phyloP scores from a whole-genome alignment of 139 green algal species.

The Pedinophyceae sp. region DNA sequence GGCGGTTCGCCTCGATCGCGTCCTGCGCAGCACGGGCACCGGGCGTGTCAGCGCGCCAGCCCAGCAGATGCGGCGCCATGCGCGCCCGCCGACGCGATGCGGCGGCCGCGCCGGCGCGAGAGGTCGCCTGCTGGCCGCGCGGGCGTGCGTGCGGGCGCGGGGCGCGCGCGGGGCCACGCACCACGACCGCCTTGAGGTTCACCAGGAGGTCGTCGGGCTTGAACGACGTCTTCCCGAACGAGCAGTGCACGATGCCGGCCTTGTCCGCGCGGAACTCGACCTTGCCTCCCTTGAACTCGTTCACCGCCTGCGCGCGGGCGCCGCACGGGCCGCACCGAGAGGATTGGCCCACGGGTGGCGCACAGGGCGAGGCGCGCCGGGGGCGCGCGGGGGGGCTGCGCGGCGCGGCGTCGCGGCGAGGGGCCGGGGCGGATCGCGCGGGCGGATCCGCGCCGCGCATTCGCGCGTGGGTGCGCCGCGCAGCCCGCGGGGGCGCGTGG shows the following conservation, averaged over 20 bases:
- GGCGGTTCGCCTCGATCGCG: conserved; percentile 84
- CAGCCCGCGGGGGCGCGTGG: too few species aligned
- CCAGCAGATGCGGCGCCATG: too few species aligned
- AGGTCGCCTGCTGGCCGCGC: too few species aligned
- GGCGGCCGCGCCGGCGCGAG: too few species aligned
- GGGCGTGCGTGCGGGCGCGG: too few species aligned
- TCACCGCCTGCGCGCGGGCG: conserved; percentile 55
- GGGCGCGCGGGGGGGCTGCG: neutral
- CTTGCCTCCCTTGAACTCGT: conserved; percentile 98
- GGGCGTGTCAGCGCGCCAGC: too few species aligned
- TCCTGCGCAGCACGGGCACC: conserved; percentile 34
- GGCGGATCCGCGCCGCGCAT: too few species aligned
- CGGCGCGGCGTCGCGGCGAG: too few species aligned
- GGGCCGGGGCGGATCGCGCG: neutral
- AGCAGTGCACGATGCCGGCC: conserved; percentile 89
- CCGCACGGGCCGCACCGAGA: neutral
- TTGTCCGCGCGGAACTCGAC: conserved; percentile 99
- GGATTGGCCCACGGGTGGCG: too few species aligned
- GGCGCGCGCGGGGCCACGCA: too few species aligned
- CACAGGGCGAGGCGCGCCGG: neutral
- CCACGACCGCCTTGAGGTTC: conserved; percentile 87
- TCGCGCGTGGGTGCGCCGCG: too few species aligned
- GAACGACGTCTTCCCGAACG: conserved; percentile 85
- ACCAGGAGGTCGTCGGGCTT: conserved; percentile 59
- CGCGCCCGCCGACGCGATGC: too few species aligned